Evolutionary conservation across 2,329 filamentous ascomycete genomes (phyloP), one percentile per base, ranked within the genome.

Genomic region (Neurospora sp.): DNA sequence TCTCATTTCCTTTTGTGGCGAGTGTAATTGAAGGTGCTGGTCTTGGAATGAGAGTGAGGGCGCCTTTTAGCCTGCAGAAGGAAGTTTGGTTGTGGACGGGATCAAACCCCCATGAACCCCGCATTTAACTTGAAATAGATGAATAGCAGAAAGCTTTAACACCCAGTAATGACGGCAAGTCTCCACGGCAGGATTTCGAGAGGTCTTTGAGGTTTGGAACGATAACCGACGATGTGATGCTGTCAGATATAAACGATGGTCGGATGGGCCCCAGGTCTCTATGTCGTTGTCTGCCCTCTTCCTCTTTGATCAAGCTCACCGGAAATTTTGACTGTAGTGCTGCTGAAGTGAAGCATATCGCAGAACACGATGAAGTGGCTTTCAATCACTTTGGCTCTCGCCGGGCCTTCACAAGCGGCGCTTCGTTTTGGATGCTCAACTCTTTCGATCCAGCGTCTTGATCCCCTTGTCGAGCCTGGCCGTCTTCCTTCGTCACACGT

Each of bases 341-440:
- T 62, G 23, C 12, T 36, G 15, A 62, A 62, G 52, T 36, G 15
- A 62, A 62, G 15, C 28, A 62, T 17, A 36, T 17, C 15, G 23
- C 52, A 8, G 12, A 36, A 17, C 15, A n/a, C 0, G 23, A 75
- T 75, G 74, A 75, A 74, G 73, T 73, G 73, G 73, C 70, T 74
- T 67, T 69, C 71, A 17, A 62, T 71, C 70, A 67, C 73, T 37
- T 67, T 72, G 37, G 69, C 73, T 38, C 73, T 75, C 62, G 73
- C 71, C 67, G 72, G 52, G 69, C 72, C 74, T 12, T 70, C 71
- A 46, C 72, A 74, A 68, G 75, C 74, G 40, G 73, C 73, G 19
- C 75, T 78, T 28, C 77, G 77, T 6, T 78, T 78, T 69, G 73
- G 75, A 67, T 78, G 77, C 70, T 76, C 76, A 8, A 76, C 76